These are phyloP conservation scores for Chamaecrista fasciculata DNA, from an alignment of 306 rosid genomes.

Conservation along the genomic window DNA sequence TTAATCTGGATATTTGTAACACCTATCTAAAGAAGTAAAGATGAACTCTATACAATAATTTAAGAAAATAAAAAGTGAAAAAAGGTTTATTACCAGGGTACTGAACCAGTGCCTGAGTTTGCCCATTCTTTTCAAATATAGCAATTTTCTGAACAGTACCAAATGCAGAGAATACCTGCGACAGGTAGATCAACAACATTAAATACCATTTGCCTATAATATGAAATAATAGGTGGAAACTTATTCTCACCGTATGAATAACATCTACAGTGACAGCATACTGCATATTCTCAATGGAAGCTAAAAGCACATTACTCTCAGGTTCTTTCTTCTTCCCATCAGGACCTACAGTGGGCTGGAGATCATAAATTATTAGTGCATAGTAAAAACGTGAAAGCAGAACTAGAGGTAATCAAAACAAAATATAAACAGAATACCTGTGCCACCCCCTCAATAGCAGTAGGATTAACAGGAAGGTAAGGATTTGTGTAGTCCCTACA, in stretches of 20 bases:
- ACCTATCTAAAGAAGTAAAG: not conserved
- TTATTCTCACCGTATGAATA: conserved; percentile 65
- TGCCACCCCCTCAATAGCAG: conserved; percentile 78
- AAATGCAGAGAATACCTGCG: conserved; percentile 74
- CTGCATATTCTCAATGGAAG: conserved; percentile 96
- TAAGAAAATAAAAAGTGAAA: conserved; percentile 10
- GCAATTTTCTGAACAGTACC: conserved; percentile 84
- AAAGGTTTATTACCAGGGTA: conserved; percentile 61
- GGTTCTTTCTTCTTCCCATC: conserved; percentile 86
- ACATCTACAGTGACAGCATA: conserved; percentile 95
- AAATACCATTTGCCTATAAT: conserved; percentile 19
- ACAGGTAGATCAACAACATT: conserved; percentile 16
- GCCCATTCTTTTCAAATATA: conserved; percentile 86
- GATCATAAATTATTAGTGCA: conserved; percentile 33
- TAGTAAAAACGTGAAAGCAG: conserved; percentile 4
- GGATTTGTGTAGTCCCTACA: conserved; percentile 94
- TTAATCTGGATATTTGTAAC: conserved; percentile 4
- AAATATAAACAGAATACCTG: conserved; percentile 55
- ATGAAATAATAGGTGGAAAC: not conserved
- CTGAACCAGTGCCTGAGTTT: conserved; percentile 80
- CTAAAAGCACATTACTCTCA: conserved; percentile 90
- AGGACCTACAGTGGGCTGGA: conserved; percentile 76
- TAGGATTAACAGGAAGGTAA: conserved; percentile 87
- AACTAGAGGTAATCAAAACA: not conserved
- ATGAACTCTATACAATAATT: not conserved